phyloP scores from a whole-genome alignment of 2,329 filamentous ascomycete species.

The Aspergillus pseudotamarii region DNA sequence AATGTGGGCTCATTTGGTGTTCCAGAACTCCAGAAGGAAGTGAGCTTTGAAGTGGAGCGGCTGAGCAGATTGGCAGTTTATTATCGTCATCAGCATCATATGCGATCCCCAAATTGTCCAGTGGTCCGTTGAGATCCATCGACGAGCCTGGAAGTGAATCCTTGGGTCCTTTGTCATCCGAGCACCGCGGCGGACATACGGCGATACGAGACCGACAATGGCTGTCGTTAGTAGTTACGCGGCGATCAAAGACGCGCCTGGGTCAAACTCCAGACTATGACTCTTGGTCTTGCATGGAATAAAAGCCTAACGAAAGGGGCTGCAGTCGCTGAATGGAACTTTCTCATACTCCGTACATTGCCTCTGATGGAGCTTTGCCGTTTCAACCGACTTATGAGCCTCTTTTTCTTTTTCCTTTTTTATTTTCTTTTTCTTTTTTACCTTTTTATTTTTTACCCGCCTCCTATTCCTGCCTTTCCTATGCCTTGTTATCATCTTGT shows the following conservation, averaged over 20 bases:
- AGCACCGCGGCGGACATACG: slow-evolving; percentile 11
- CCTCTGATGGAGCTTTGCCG: slow-evolving; percentile 1
- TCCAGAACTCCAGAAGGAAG: slow-evolving; percentile 17
- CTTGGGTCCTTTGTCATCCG: slow-evolving; percentile 19
- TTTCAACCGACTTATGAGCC: slow-evolving; percentile 3
- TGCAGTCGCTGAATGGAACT: not conserved
- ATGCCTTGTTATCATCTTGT: not conserved
- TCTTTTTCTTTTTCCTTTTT: not conserved
- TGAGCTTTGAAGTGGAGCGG: slow-evolving; percentile 12
- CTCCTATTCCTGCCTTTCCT: not conserved
- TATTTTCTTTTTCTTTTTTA: too few species aligned
- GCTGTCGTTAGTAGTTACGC: slow-evolving; percentile 13
- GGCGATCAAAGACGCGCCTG: slow-evolving; percentile 10
- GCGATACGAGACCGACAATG: slow-evolving; percentile 14
- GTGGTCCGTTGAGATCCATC: slow-evolving; percentile 10
- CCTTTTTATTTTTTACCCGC: not conserved
- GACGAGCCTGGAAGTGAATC: slow-evolving; percentile 15
- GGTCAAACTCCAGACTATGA: slow-evolving; percentile 4
- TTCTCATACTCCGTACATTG: not conserved
- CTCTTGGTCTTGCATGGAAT: not conserved
- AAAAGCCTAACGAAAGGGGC: not conserved
- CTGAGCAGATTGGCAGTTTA: slow-evolving; percentile 10
- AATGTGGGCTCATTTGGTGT: slow-evolving; percentile 7
- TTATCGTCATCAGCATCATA: slow-evolving; percentile 7
- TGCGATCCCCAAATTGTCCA: slow-evolving; percentile 6